Evolutionary conservation across 2,329 filamentous ascomycete species (phyloP).

Genomic region (Westerdykella sp.): DNA sequence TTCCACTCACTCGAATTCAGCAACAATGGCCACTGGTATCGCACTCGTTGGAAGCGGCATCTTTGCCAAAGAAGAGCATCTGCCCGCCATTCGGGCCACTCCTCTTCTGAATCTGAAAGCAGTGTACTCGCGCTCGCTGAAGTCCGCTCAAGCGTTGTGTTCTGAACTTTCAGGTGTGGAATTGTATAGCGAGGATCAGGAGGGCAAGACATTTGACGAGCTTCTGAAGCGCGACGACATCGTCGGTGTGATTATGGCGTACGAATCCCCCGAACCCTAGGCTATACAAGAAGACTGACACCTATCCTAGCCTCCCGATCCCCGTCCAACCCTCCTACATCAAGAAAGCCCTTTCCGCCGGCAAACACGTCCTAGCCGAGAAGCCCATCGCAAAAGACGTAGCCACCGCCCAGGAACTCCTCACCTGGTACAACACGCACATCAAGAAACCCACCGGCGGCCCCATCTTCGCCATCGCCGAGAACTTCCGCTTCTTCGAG

Average conservation of each 20-base stretch:
- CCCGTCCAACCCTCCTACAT: conserved; percentile 54
- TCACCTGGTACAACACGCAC: conserved; percentile 43
- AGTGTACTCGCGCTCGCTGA: conserved; percentile 58
- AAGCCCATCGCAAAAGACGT: conserved; percentile 62
- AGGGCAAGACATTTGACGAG: conserved; percentile 45
- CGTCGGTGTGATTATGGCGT: conserved; percentile 51
- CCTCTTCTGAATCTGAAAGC: conserved; percentile 54
- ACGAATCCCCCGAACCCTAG: conserved; percentile 8
- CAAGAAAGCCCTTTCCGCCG: conserved; percentile 53
- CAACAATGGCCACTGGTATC: conserved; percentile 43
- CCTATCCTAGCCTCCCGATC: conserved; percentile 52
- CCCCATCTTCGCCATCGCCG: conserved; percentile 50
- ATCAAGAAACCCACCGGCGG: conserved; percentile 18
- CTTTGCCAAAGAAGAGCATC: conserved; percentile 54
- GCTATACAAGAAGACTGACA: conserved; percentile 7
- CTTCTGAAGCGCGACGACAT: conserved; percentile 52
- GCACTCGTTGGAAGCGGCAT: conserved; percentile 60
- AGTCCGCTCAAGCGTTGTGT: conserved; percentile 45
- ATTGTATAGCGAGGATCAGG: conserved; percentile 53
- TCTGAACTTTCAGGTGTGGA: conserved; percentile 41
- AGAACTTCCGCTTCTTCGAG: conserved; percentile 64
- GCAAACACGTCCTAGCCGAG: conserved; percentile 65
- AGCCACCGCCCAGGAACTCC: conserved; percentile 44
- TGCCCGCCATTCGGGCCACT: conserved; percentile 56
- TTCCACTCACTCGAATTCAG: no score